These are phyloP conservation scores for Teunomyces funiuensis DNA, from an alignment of 805 yeast genomes.

Conservation along the genomic window DNA sequence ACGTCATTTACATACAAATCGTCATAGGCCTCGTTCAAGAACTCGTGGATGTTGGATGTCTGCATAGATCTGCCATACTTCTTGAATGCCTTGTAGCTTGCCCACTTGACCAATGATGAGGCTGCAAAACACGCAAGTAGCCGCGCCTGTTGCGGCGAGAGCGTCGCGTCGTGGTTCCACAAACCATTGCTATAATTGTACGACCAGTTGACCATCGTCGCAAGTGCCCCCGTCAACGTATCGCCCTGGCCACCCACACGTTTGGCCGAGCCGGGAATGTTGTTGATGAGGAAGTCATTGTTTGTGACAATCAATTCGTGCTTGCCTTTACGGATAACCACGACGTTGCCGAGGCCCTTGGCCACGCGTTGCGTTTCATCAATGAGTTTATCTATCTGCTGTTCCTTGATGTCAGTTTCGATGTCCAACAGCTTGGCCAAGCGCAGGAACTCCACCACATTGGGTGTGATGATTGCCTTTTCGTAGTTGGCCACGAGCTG, in stretches of 20 bases:
- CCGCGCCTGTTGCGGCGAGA: constrained; percentile 20
- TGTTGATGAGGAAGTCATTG: constrained; percentile 41
- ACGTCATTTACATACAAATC: constrained; percentile 3
- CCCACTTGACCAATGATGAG: constrained; percentile 60
- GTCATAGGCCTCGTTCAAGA: constrained; percentile 60
- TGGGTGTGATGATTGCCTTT: constrained; percentile 81
- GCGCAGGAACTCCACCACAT: constrained; percentile 79
- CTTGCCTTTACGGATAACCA: constrained; percentile 72
- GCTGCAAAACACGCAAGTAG: constrained; percentile 73
- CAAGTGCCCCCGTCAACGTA: constrained; percentile 81
- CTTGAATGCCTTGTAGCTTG: constrained; percentile 64
- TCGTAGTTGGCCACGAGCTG: constrained; percentile 52
- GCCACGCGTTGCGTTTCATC: constrained; percentile 35
- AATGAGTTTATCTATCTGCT: not conserved
- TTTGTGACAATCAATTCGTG: constrained; percentile 63
- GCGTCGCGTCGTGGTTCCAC: constrained; percentile 42
- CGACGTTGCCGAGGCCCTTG: constrained; percentile 50
- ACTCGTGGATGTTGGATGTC: constrained; percentile 75
- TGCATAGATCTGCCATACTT: constrained; percentile 76
- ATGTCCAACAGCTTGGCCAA: constrained; percentile 41
- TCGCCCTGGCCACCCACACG: constrained; percentile 98
- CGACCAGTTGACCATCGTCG: constrained; percentile 81
- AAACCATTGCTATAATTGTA: constrained; percentile 55
- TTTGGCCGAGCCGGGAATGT: constrained; percentile 62
- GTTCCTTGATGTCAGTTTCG: constrained; percentile 10